Evolutionary conservation across 257 asterid species (phyloP), one percentile per base, ranked within the genome.

Genomic region (Eustoma russellianum): DNA sequence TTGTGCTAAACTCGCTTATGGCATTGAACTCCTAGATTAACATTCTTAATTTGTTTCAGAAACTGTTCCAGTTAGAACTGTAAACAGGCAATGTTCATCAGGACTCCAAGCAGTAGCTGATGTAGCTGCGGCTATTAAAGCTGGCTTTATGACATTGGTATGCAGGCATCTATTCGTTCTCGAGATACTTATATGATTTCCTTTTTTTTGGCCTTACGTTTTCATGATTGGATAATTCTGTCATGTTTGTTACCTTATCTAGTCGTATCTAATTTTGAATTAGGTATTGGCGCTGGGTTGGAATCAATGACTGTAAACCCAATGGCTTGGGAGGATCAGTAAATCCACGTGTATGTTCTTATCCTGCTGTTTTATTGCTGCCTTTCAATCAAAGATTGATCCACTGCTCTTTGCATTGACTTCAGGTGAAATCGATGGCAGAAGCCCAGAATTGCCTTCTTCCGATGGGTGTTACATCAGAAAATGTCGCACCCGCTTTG

Each of bases 91-190:
- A 62, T 92, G 99, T 66, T 92, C 99, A 35, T 92, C 99, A 64
- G 97, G 99, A 46, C 99, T 92, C 66, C 99, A 92, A 77, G 97
- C 99, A 43, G 97, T 92, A 41, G 99, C 97, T 60, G 99, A 92
- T 78, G 97, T 92, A 24, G 99, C 99, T 70, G 99, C 99, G 52
- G 91, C 99, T 55, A 92, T 92, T 59, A 92, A 81, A 74, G 93
- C 99, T 66, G 99, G 99, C 88, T 92, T 72, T 92, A 92, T 70
- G 97, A 92, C 67, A 92, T 88, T 38, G 99, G 97, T 92, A 60
- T 11, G 58, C 14, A 14, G 53, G 57, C 66, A 41, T 51, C 16
- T 17, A 11, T 57, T 45, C 24, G 18, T 8, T 5, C 30, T 24
- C 3, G 30, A 24, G 3, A 24, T 24, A 24, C 30, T 24, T 24